These are phyloP conservation scores for apple (Malus domestica) DNA, from an alignment of 306 rosid genomes.

Conservation along the genomic window ASM211411v1 NC_041797.1:3184001-3184500, in stretches of 20 bases:
- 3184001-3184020: constrained; percentile 56
- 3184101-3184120: constrained; percentile 41
- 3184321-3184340: constrained; percentile 43
- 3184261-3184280: constrained; percentile 45
- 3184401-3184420: constrained; percentile 51
- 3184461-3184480: constrained; percentile 12
- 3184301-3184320: constrained; percentile 67
- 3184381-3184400: constrained; percentile 17
- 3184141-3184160: constrained; percentile 53
- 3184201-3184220: constrained; percentile 32
- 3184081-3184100: constrained; percentile 71
- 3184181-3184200: not conserved
- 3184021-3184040: constrained; percentile 41
- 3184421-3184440: constrained; percentile 18
- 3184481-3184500: no score
- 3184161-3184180: constrained; percentile 42
- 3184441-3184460: constrained; percentile 40
- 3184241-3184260: constrained; percentile 53
- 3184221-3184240: constrained; percentile 25
- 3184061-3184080: constrained; percentile 37
- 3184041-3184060: constrained; percentile 33
- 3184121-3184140: constrained; percentile 49
- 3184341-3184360: constrained; percentile 35
- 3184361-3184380: constrained; percentile 44
- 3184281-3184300: constrained; percentile 41